A percentile compares a stretch with the other conserved stretches of the same genome.
Evolutionary conservation across 2,329 filamentous ascomycete genomes (phyloP).

Genomic region (Colletotrichum higginsianum): DNA sequence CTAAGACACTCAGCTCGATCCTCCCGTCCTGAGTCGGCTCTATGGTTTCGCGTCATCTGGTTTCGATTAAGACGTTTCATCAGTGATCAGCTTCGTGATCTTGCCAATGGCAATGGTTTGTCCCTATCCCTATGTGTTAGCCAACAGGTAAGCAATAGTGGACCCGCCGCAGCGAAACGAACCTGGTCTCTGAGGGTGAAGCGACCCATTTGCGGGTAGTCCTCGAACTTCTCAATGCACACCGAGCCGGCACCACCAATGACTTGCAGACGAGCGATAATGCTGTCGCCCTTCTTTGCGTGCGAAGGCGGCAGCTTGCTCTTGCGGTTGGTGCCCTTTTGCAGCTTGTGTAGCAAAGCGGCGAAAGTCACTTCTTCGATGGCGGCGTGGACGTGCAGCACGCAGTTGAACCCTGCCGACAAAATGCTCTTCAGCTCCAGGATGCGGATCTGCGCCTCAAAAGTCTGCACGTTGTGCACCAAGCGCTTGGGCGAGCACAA

Average conservation of each 20-base stretch:
- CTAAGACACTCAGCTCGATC: conserved; percentile 2
- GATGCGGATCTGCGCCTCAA: conserved; percentile 97
- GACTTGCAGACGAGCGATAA: conserved; percentile 93
- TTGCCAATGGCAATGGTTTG: conserved; percentile 99
- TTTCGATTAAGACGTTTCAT: conserved; percentile 50
- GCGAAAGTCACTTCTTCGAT: conserved; percentile 98
- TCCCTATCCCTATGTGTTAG: conserved; percentile 69
- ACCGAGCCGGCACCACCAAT: conserved; percentile 88
- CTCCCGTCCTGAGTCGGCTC: conserved; percentile 9
- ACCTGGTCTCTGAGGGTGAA: conserved; percentile 93
- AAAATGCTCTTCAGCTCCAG: conserved; percentile 95
- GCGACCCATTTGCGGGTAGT: conserved; percentile 93
- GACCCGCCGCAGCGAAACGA: conserved; percentile 49
- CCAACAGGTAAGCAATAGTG: conserved; percentile 42
- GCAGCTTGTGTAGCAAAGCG: conserved; percentile 89
- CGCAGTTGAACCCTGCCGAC: conserved; percentile 96
- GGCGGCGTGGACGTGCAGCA: conserved; percentile 95
- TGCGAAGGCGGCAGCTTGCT: conserved; percentile 95
- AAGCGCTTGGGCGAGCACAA: conserved; percentile 94
- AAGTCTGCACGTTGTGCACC: conserved; percentile 89
- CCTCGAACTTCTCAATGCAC: conserved; percentile 94
- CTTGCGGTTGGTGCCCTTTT: conserved; percentile 94
- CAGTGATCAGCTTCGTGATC: conserved; percentile 87
- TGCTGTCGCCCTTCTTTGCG: conserved; percentile 84
- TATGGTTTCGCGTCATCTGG: conserved; percentile 12